These are phyloP conservation scores for Calonectria fujianensis DNA, from an alignment of 2,329 filamentous ascomycete genomes.

Conservation along the genomic window DNA sequence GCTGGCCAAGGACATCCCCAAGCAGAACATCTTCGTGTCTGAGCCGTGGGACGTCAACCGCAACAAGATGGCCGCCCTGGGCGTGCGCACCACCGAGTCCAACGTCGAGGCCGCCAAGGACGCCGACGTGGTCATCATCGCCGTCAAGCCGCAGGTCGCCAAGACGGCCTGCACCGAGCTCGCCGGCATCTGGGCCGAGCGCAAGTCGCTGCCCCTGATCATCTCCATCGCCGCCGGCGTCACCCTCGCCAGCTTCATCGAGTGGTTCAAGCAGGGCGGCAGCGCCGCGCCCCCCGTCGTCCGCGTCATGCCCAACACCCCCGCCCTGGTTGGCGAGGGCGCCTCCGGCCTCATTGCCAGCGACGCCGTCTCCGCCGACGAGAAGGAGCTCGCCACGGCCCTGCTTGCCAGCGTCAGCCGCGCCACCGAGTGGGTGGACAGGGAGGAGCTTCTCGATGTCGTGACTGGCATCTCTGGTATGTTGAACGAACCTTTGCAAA, in stretches of 20 bases:
- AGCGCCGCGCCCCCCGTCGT: constrained; percentile 66
- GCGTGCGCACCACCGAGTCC: constrained; percentile 67
- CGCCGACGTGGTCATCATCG: constrained; percentile 69
- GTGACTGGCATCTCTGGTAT: constrained; percentile 70
- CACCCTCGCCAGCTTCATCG: constrained; percentile 64
- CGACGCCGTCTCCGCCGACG: constrained; percentile 63
- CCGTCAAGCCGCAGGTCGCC: constrained; percentile 72
- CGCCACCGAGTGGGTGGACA: constrained; percentile 69
- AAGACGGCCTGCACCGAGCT: constrained; percentile 69
- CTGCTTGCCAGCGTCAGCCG: constrained; percentile 68
- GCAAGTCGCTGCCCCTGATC: constrained; percentile 63
- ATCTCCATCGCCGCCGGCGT: constrained; percentile 71
- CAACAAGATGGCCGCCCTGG: constrained; percentile 66
- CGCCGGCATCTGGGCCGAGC: constrained; percentile 61
- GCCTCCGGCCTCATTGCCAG: constrained; percentile 69
- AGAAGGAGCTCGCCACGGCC: constrained; percentile 64
- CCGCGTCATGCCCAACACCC: constrained; percentile 73
- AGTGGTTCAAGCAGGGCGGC: constrained; percentile 63
- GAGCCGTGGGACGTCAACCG: constrained; percentile 73
- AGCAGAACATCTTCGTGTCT: constrained; percentile 67
- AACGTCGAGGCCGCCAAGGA: constrained; percentile 66
- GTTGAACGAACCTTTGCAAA: constrained; percentile 31
- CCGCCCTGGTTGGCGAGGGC: constrained; percentile 70
- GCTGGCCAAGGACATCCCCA: constrained; percentile 64
- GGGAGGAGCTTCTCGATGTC: constrained; percentile 69